phyloP scores from a whole-genome alignment of 441 rosid species.

The Eutrema salsugineum region DNA sequence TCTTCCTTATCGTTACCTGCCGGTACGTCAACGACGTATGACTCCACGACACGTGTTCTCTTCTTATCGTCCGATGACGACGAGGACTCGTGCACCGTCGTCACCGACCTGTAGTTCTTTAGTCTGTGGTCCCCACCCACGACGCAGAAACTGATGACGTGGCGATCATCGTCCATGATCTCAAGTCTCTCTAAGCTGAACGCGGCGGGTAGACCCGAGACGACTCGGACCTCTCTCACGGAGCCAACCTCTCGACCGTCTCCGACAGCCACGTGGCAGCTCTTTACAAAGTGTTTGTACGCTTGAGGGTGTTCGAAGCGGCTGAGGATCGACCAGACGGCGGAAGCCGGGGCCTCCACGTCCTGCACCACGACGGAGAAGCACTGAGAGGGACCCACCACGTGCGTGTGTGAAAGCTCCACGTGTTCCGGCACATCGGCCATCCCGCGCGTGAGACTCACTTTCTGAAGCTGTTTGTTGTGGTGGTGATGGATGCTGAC shows the following conservation, averaged over 20 bases:
- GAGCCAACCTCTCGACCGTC: constrained; percentile 60
- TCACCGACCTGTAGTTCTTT: constrained; percentile 68
- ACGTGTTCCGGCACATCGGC: constrained; percentile 48
- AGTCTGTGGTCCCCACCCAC: constrained; percentile 84
- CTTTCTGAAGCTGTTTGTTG: constrained; percentile 34
- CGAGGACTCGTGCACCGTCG: constrained; percentile 50
- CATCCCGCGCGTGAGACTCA: constrained; percentile 32
- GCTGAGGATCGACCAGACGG: constrained; percentile 74
- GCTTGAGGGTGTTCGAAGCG: constrained; percentile 75
- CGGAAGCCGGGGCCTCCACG: constrained; percentile 51
- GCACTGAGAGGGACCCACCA: constrained; percentile 52
- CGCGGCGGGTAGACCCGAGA: constrained; percentile 76
- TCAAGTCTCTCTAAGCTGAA: constrained; percentile 69
- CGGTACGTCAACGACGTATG: constrained; percentile 82
- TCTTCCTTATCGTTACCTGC: constrained; percentile 69
- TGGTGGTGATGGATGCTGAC: neutral
- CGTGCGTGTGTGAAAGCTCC: constrained; percentile 40
- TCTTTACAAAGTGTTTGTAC: constrained; percentile 71
- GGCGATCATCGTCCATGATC: constrained; percentile 74
- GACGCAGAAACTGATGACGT: constrained; percentile 69
- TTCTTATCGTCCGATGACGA: constrained; percentile 9
- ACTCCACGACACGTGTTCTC: constrained; percentile 63
- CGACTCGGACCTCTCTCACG: constrained; percentile 61
- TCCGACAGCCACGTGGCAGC: constrained; percentile 63
- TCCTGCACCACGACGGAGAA: constrained; percentile 54